These are phyloP conservation scores for Paecilomyces fulvus DNA, from an alignment of 2,329 filamentous ascomycete genomes.

Conservation along the genomic window DNA sequence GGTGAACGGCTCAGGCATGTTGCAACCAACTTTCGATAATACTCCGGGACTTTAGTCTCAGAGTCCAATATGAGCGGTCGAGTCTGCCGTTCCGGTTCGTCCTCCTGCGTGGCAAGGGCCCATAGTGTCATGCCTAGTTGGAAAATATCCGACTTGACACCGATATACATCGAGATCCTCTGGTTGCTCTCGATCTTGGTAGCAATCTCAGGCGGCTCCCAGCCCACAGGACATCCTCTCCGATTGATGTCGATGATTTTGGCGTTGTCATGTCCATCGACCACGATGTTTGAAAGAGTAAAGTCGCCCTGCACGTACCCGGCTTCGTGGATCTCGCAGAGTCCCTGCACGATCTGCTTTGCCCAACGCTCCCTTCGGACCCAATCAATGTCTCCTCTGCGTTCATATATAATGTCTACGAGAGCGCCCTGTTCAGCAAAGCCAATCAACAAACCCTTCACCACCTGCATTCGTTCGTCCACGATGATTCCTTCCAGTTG, in stretches of 20 bases:
- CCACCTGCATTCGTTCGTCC: constrained; percentile 61
- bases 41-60: constrained; percentile 56
- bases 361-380: constrained; percentile 75
- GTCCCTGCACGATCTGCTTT: constrained; percentile 76
- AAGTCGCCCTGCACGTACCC: constrained; percentile 98
- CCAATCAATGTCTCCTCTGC: constrained; percentile 58
- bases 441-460: constrained; percentile 84
- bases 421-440: constrained; percentile 81
- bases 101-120: constrained; percentile 77
- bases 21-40: constrained; percentile 67
- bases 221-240: constrained; percentile 91
- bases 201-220: constrained; percentile 90
- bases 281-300: constrained; percentile 92
- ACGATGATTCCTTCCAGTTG: constrained; percentile 80
- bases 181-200: constrained; percentile 80
- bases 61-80: constrained; percentile 57
- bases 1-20: constrained; percentile 70
- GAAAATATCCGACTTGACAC: constrained; percentile 92
- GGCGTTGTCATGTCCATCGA: constrained; percentile 73
- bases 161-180: constrained; percentile 92
- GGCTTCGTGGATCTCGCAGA: constrained; percentile 88
- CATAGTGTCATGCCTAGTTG: constrained; percentile 97
- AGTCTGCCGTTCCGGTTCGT: constrained; percentile 75
- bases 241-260: constrained; percentile 99
- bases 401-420: constrained; percentile 84